Percentiles rank a stretch among this genome's conserved stretches.
Evolutionary conservation across 164 flowering plant species (phyloP).

Genomic region (Hamamelis virginiana): DNA sequence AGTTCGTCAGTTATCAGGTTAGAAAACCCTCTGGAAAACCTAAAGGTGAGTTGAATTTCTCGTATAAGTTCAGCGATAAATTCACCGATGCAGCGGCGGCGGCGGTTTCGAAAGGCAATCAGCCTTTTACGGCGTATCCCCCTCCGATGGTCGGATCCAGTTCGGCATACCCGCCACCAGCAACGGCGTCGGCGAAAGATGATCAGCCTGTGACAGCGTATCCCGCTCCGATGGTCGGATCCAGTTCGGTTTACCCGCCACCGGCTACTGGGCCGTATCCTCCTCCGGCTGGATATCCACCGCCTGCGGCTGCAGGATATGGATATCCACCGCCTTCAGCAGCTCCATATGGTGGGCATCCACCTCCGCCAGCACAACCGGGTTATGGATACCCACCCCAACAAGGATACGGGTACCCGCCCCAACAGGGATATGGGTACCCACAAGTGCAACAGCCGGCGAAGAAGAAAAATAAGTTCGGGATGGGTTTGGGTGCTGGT

Average conservation of each 20-base stretch:
- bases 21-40: constrained; percentile 52
- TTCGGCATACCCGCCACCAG: constrained; percentile 6
- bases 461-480: constrained; percentile 52
- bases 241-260: constrained; percentile 9
- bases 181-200: constrained; percentile 5
- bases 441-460: constrained; percentile 35
- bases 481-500: constrained; percentile 80
- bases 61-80: constrained; percentile 53
- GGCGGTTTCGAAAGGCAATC: constrained; percentile 8
- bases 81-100: constrained; percentile 7
- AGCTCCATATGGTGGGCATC: constrained; percentile 6
- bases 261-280: constrained; percentile 3
- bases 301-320: constrained; percentile 12
- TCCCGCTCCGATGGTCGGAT: constrained; percentile 28
- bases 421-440: constrained; percentile 20
- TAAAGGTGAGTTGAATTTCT: constrained; percentile 54
- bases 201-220: constrained; percentile 47
- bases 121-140: constrained; percentile 53
- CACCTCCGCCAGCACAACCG: constrained; percentile 16
- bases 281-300: constrained; percentile 2
- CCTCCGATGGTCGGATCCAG: constrained; percentile 21
- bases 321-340: constrained; percentile 25
- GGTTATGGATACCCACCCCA: constrained; percentile 27
- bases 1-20: constrained; percentile 52
- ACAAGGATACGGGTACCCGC: constrained; percentile 26